Evolutionary conservation across 768 basidiomycete species (phyloP), one percentile per base, ranked within the genome.

Genomic region (Gymnopilus dilepis): DNA sequence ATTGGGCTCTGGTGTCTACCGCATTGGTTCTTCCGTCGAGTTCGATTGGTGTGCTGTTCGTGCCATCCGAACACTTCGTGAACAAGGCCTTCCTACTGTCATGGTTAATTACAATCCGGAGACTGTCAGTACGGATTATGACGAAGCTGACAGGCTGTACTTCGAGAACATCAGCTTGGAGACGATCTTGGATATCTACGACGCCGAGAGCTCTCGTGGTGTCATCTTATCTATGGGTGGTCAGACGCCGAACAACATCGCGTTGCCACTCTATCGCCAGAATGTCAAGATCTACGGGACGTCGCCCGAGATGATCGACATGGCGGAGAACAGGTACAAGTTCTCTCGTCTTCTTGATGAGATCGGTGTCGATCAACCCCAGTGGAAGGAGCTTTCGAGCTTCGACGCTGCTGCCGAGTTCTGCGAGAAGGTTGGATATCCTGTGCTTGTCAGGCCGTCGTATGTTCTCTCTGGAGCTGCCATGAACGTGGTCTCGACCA

Each of bases 51-150:
- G 97, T 75, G 97, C 97, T 15, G 97, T 99, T 56, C 90, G 96
- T 51, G 95, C 96, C 31, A 99, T 99, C 72, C 82, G 97, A 67
- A 99, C 97, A 0, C 82, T 99, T 28, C 94, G 96, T 65, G 92
- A 97, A n/a, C 89, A 92, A 70, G 95, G 96, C 17, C 78, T 95
- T 51, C 94, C 93, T 64, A 99, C 97, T 4, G 87, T 99, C 75
- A 99, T 99, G 97, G 92, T 99, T 80, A 99, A 99, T 80, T 99
- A 99, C 78, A 99, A 99, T 76, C 97, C 97, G 13, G 97, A 99
- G 80, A 99, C 97, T 1, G 97, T 99, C 74, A 95, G 92, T 70
- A 98, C 97, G 31, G 97, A 99, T 76, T 99, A 98, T 77, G 97
- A 99, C 77, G 97, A 99, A 72, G 97, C 97, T 26, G 97, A 99